Evolutionary conservation across 2,329 filamentous ascomycete species (phyloP).

Genomic region (Xylariaceae sp.): DNA sequence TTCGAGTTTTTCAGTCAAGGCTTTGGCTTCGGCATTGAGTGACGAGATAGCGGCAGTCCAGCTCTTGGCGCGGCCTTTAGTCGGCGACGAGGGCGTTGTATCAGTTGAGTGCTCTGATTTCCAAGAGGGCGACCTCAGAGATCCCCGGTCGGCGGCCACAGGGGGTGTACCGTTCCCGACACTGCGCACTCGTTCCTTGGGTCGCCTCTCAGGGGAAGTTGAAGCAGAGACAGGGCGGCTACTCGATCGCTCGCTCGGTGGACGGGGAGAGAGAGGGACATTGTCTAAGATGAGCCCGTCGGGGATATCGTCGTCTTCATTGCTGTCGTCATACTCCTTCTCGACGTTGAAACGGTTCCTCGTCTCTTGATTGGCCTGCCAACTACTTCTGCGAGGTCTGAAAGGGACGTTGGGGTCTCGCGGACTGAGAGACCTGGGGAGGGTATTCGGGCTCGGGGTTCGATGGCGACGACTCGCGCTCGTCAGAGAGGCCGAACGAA

Average conservation of each 20-base stretch:
- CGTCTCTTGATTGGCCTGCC: conserved; percentile 62
- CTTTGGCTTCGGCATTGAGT: conserved; percentile 68
- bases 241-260: conserved; percentile 50
- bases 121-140: conserved; percentile 54
- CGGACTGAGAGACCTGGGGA: conserved; percentile 38
- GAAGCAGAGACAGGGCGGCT: conserved; percentile 52
- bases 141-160: conserved; percentile 56
- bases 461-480: conserved; percentile 40
- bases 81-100: conserved; percentile 35
- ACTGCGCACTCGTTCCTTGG: conserved; percentile 50
- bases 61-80: conserved; percentile 61
- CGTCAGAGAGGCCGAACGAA: conserved; percentile 39
- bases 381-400: conserved; percentile 59
- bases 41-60: conserved; percentile 69
- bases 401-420: conserved; percentile 38
- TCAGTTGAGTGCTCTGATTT: conserved; percentile 41
- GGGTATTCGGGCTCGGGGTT: conserved; percentile 48
- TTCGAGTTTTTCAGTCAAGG: conserved; percentile 75
- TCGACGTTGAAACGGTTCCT: conserved; percentile 70
- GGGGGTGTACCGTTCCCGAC: conserved; percentile 63
- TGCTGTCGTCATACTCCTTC: conserved; percentile 70
- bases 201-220: conserved; percentile 49
- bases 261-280: conserved; percentile 74
- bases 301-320: conserved; percentile 72
- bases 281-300: conserved; percentile 78